A percentile compares a stretch with the other conserved stretches of the same genome.
Evolutionary conservation across 2,329 filamentous ascomycete genomes (phyloP).

Genomic region (Ceratocystis huliohia): DNA sequence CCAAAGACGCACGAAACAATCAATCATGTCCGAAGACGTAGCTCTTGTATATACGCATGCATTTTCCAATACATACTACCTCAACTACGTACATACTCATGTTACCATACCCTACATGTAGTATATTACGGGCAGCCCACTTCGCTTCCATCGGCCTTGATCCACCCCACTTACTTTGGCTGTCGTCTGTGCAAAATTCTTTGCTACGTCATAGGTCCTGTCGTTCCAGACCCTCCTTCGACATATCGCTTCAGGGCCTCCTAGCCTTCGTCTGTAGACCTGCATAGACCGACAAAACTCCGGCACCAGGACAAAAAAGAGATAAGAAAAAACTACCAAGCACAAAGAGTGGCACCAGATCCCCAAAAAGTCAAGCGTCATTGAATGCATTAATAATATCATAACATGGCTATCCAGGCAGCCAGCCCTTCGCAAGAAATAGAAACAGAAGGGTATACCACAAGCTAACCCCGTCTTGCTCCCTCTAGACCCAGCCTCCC

Average conservation of each 20-base stretch:
- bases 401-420: not conserved
- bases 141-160: not conserved
- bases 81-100: not conserved
- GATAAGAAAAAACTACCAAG: not conserved
- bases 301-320: not conserved
- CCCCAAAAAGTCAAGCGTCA: not conserved
- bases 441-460: not conserved
- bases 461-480: not conserved
- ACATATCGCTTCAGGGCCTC: not conserved
- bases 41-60: not conserved
- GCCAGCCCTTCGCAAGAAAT: not conserved
- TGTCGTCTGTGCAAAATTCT: not conserved
- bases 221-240: not conserved
- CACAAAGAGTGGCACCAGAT: too few relatives aligned
- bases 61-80: not conserved
- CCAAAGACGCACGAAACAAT: not conserved
- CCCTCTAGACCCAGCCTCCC: not conserved
- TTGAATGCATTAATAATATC: slow-evolving; percentile 1
- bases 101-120: not conserved
- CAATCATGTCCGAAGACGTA: not conserved
- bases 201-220: not conserved
- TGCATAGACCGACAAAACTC: not conserved
- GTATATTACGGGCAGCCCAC: not conserved
- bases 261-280: not conserved
- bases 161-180: not conserved